phyloP scores from a whole-genome alignment of 257 asterid species.

The Cordia subcordata region DNA sequence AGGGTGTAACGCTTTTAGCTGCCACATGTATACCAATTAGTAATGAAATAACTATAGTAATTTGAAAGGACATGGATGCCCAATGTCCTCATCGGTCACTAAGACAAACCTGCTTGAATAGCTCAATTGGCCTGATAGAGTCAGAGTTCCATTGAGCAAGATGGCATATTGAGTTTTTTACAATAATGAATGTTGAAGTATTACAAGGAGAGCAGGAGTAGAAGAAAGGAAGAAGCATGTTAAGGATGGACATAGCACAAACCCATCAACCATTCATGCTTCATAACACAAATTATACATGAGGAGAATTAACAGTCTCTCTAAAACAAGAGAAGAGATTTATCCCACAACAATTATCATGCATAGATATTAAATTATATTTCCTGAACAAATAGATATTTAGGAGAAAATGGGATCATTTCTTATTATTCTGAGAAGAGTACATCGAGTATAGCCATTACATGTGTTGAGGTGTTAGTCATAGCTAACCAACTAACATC shows the following conservation, averaged over 20 bases:
- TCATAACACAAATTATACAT: not conserved
- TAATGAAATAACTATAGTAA: conserved; percentile 3
- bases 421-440: no score
- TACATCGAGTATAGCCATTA: no score
- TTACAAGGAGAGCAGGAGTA: conserved; percentile 2
- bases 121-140: conserved; percentile 93
- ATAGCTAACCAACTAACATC: no score
- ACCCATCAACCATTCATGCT: not conserved
- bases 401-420: no score
- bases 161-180: conserved; percentile 76
- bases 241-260: no score
- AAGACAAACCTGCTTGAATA: conserved; percentile 69
- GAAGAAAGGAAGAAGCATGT: no score
- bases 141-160: conserved; percentile 97
- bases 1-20: conserved; percentile 93
- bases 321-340: not conserved
- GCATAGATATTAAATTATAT: not conserved
- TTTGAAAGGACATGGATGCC: conserved; percentile 1
- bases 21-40: conserved; percentile 16
- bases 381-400: no score
- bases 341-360: not conserved
- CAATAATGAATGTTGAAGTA: conserved; percentile 17
- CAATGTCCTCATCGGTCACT: not conserved
- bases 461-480: no score
- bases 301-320: not conserved